Base-by-base conservation (phyloP, 139 green algal species). In the Haematococcus sp. region DNA sequence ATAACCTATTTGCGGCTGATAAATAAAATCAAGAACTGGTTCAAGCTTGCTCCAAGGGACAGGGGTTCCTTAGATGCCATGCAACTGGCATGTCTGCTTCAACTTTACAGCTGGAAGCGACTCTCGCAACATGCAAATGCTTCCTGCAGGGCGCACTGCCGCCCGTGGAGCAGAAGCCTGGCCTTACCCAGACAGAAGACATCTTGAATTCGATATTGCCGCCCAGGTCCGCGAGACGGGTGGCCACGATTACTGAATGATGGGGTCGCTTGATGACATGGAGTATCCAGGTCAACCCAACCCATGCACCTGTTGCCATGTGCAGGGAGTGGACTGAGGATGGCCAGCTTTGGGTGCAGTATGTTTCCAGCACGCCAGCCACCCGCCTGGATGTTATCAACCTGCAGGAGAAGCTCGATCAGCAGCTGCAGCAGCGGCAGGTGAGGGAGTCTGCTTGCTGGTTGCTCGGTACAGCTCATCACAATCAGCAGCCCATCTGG, bases 191-290 rank as follows among this genome's bases (percentile, higher is more conserved):
- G 75, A 93, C 90, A 56, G 91, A 96, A 46, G 91, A 96, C 69
- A 96, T 96, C 68, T 61, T 96, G 25, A 96, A 96, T 83, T 92
- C 86, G 4, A 96, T 96, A 30, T 77, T 96, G 49, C 91, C 91
- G 27, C 91, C 91, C 23, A 89, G 86, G 88, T 93, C 46, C 32
- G 77, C 43, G 2, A 17, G 33, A 49, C 11, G 40, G 7, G 11
- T 49, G 40, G 40, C 40, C 11, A 49, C 40, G 40, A 49, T 49
- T 49, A 49, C 7, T n/a, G n/a, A n/a, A n/a, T n/a, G n/a, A n/a
- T n/a, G n/a, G n/a, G n/a, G n/a, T n/a, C n/a, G n/a, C n/a, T n/a
- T n/a, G n/a, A n/a, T n/a, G n/a, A n/a, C n/a, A n/a, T n/a, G n/a
- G n/a, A n/a, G n/a, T 7, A 49, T 11, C 40, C 11, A 11, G 40